phyloP scores from a whole-genome alignment of 2,329 filamentous ascomycete species.

The Cladosporium oxysporum region DNA sequence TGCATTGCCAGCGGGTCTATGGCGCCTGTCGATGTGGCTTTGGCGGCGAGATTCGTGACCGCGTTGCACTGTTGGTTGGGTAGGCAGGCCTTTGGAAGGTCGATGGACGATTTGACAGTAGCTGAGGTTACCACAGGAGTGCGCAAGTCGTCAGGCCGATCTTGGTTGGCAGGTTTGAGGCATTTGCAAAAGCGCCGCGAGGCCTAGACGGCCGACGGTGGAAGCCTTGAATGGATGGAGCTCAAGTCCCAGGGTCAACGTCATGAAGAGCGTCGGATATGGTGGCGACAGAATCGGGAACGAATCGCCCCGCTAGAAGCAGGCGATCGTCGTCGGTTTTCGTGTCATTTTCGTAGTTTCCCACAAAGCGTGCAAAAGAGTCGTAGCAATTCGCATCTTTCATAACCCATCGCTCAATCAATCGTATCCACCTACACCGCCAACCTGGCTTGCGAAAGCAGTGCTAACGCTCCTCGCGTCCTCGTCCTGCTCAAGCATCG shows the following conservation, averaged over 20 bases:
- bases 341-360: constrained; percentile 11
- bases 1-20: neutral
- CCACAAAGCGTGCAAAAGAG: constrained; percentile 17
- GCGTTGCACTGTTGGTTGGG: neutral
- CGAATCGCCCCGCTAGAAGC: neutral
- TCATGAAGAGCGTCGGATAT: constrained; percentile 5
- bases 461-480: constrained; percentile 96
- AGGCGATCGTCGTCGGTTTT: constrained; percentile 11
- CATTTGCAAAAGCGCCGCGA: neutral
- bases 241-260: constrained; percentile 8
- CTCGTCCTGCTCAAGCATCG: constrained; percentile 68
- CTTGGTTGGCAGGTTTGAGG: neutral
- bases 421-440: constrained; percentile 41
- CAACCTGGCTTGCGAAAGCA: constrained; percentile 93
- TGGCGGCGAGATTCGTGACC: constrained; percentile 2
- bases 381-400: constrained; percentile 14
- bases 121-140: neutral
- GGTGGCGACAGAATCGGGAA: constrained; percentile 5
- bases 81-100: neutral
- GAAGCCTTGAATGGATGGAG: constrained; percentile 8
- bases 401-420: constrained; percentile 18
- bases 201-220: neutral
- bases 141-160: neutral
- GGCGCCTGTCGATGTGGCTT: neutral
- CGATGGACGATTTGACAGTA: neutral